phyloP scores from a whole-genome alignment of 2,329 filamentous ascomycete species.

The Incumbomyces delicatus region DNA sequence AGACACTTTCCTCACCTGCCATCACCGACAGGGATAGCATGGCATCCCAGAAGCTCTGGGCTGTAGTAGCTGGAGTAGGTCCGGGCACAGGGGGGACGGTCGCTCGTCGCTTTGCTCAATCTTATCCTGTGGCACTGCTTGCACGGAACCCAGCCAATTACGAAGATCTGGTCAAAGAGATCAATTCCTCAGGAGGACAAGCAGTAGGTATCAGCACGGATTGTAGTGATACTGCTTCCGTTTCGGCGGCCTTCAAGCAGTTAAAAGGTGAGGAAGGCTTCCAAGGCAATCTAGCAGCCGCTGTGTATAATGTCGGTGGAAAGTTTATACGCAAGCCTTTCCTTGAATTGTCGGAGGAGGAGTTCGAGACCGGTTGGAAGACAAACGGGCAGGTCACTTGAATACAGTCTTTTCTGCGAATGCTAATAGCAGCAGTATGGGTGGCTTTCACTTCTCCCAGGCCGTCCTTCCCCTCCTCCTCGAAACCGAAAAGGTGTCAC shows the following conservation, averaged over 20 bases:
- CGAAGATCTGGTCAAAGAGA: constrained; percentile 46
- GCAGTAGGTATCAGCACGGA: constrained; percentile 54
- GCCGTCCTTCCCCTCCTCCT: constrained; percentile 60
- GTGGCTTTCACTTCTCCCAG: constrained; percentile 69
- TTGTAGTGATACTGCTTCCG: constrained; percentile 42
- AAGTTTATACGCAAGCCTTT: constrained; percentile 51
- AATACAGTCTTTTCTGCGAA: neutral
- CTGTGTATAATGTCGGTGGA: constrained; percentile 53
- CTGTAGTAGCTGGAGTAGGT: constrained; percentile 39
- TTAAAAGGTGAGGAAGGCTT: constrained; percentile 44
- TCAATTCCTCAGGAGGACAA: constrained; percentile 48
- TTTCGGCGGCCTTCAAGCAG: constrained; percentile 44
- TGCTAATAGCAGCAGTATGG: constrained; percentile 29
- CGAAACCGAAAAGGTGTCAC: constrained; percentile 42
- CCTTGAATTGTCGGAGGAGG: constrained; percentile 49
- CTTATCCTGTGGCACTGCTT: constrained; percentile 51
- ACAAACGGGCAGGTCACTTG: constrained; percentile 37
- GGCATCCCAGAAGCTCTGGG: constrained; percentile 29
- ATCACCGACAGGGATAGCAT: constrained; percentile 4
- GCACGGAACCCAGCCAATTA: constrained; percentile 50
- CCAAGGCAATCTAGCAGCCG: constrained; percentile 38
- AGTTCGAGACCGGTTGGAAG: constrained; percentile 44
- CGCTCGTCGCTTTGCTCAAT: constrained; percentile 48
- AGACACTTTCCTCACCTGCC: neutral
- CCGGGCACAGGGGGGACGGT: constrained; percentile 46